phyloP scores from a whole-genome alignment of 768 basidiomycete species.

The Chlorophyllum brunneum region DNA sequence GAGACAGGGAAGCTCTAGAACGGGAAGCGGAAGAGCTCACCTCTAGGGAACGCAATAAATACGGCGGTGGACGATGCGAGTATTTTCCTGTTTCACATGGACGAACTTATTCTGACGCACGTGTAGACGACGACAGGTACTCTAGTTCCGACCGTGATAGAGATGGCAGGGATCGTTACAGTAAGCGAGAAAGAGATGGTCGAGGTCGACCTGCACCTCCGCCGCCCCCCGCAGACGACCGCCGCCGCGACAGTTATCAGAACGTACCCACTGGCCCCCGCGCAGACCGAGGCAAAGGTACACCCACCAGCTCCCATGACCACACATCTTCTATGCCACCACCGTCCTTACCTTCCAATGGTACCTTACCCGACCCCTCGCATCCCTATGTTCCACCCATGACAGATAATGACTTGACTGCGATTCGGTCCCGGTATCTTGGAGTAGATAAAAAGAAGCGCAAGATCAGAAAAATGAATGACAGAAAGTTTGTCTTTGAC shows the following conservation, averaged over 20 bases:
- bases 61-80: conserved; percentile 40
- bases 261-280: conserved; percentile 85
- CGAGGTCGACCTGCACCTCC: conserved; percentile 31
- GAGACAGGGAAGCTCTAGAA: conserved; percentile 72
- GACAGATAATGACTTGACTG: conserved; percentile 75
- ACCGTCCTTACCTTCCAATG: conserved; percentile 26
- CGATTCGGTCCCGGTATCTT: conserved; percentile 89
- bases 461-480: conserved; percentile 91
- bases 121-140: conserved; percentile 52
- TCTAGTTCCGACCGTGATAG: conserved; percentile 47
- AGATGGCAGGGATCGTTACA: conserved; percentile 34
- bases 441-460: conserved; percentile 94
- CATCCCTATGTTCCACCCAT: conserved; percentile 56
- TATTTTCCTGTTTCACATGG: conserved; percentile 18
- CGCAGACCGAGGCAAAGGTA: conserved; percentile 57
- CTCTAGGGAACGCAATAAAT: conserved; percentile 34
- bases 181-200: conserved; percentile 16
- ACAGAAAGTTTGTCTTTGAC: conserved; percentile 98
- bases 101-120: conserved; percentile 10
- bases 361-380: conserved; percentile 29
- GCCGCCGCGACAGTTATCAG: conserved; percentile 46
- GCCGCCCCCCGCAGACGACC: conserved; percentile 25
- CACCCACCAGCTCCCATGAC: conserved; percentile 16
- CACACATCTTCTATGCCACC: conserved; percentile 45
- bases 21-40: conserved; percentile 66